A percentile compares a stretch with the other conserved stretches of the same genome.
These are phyloP conservation scores for Fusarium sp. DNA, from an alignment of 2,329 filamentous ascomycete genomes.

Conservation along the genomic window DNA sequence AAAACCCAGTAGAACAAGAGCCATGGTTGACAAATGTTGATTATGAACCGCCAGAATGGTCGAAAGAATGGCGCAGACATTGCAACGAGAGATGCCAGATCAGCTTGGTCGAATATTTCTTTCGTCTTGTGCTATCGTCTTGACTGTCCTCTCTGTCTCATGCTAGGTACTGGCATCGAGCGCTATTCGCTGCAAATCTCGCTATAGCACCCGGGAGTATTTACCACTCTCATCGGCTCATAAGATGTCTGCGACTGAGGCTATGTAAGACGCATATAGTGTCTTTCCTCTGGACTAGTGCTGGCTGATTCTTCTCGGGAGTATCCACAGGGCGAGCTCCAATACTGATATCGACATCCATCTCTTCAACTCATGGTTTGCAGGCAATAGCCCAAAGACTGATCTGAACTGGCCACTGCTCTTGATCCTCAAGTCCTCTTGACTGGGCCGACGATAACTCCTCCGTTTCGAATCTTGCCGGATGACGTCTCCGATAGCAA, in stretches of 20 bases:
- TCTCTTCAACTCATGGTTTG: constrained; percentile 40
- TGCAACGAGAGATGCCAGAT: constrained; percentile 53
- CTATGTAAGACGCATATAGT: constrained; percentile 54
- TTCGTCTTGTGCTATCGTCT: constrained; percentile 76
- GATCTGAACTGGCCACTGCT: constrained; percentile 38
- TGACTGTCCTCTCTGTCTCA: constrained; percentile 57
- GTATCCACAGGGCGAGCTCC: constrained; percentile 44
- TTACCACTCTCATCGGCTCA: constrained; percentile 51
- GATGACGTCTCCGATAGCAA: constrained; percentile 38
- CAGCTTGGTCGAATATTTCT: constrained; percentile 57
- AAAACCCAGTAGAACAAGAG: constrained; percentile 16
- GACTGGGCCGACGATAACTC: constrained; percentile 36
- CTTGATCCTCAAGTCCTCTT: constrained; percentile 40
- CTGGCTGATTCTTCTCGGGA: constrained; percentile 44
- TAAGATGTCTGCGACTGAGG: constrained; percentile 57
- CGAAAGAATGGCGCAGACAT: constrained; percentile 52
- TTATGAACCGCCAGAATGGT: constrained; percentile 35
- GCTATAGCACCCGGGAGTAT: constrained; percentile 61
- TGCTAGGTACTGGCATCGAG: constrained; percentile 72
- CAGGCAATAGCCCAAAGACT: constrained; percentile 26
- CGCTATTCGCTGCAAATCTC: constrained; percentile 67
- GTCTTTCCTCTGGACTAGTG: constrained; percentile 48
- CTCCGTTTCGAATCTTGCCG: constrained; percentile 39
- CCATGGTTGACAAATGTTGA: constrained; percentile 36
- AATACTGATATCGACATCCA: constrained; percentile 41